These are phyloP conservation scores for Teratosphaeria epicoccoides DNA, from an alignment of 2,329 filamentous ascomycete species.

Conservation along the genomic window DNA sequence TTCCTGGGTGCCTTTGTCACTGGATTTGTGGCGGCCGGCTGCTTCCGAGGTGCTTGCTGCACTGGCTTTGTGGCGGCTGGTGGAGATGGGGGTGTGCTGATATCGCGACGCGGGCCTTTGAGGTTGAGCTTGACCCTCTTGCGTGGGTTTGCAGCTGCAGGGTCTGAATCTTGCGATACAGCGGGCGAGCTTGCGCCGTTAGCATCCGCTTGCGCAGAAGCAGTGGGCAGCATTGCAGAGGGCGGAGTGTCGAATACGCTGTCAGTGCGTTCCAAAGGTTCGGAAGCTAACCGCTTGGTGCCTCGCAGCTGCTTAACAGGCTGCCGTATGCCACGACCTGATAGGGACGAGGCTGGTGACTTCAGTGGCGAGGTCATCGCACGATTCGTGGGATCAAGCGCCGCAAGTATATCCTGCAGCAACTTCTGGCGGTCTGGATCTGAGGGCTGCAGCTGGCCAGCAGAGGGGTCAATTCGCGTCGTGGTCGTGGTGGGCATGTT, in stretches of 20 bases:
- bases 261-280: neutral
- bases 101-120: neutral
- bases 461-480: neutral
- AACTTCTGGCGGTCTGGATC: neutral
- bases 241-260: neutral
- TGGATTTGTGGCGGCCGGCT: neutral
- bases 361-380: neutral
- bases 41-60: neutral
- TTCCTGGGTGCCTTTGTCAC: neutral
- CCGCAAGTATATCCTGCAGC: neutral
- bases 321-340: slow-evolving; percentile 4
- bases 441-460: neutral
- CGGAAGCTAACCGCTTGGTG: slow-evolving; percentile 1
- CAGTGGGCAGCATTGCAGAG: neutral
- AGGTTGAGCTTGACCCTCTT: slow-evolving; percentile 1
- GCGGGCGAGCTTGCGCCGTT: neutral
- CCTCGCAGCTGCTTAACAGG: slow-evolving; percentile 3
- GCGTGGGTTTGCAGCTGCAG: neutral
- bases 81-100: neutral
- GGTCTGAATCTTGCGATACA: neutral
- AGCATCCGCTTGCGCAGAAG: neutral
- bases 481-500: neutral
- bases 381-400: neutral
- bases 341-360: neutral
- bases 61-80: neutral